These are phyloP conservation scores for Chlorella sp. DNA, from an alignment of 139 green algal genomes.

Conservation along the genomic window DNA sequence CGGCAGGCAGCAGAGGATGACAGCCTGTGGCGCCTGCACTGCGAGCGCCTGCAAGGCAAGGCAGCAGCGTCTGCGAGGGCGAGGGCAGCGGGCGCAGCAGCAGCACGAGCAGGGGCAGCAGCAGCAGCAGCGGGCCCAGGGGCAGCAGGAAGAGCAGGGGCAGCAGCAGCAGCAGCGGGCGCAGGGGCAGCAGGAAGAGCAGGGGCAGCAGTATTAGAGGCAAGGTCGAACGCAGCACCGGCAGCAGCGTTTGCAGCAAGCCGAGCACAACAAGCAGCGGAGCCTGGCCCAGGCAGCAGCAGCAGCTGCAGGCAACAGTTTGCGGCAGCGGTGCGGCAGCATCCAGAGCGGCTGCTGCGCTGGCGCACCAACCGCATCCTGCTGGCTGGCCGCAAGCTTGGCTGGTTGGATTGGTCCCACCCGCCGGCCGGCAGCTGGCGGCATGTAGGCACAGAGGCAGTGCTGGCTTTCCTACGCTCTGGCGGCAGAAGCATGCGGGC, in stretches of 20 bases:
- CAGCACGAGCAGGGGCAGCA: not conserved
- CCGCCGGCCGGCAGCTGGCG: not conserved
- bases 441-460: not conserved
- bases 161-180: not conserved
- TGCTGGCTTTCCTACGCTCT: not conserved
- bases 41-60: not conserved
- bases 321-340: too few relatives aligned
- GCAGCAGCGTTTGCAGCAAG: not conserved
- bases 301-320: too few relatives aligned
- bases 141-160: not conserved
- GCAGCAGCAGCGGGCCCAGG: not conserved
- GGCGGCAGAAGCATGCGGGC: not conserved
- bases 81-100: not conserved
- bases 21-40: slow-evolving; percentile 1
- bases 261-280: not conserved
- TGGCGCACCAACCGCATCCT: not conserved
- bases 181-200: not conserved
- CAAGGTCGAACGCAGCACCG: not conserved
- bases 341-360: too few relatives aligned
- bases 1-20: not conserved
- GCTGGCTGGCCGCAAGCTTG: not conserved
- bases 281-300: not conserved
- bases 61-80: not conserved
- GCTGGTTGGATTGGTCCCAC: not conserved
- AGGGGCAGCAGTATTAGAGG: not conserved